Percentiles rank a stretch among this genome's conserved stretches.
Evolutionary conservation across 2,329 filamentous ascomycete species (phyloP).

Genomic region (Sporothrix inflata): DNA sequence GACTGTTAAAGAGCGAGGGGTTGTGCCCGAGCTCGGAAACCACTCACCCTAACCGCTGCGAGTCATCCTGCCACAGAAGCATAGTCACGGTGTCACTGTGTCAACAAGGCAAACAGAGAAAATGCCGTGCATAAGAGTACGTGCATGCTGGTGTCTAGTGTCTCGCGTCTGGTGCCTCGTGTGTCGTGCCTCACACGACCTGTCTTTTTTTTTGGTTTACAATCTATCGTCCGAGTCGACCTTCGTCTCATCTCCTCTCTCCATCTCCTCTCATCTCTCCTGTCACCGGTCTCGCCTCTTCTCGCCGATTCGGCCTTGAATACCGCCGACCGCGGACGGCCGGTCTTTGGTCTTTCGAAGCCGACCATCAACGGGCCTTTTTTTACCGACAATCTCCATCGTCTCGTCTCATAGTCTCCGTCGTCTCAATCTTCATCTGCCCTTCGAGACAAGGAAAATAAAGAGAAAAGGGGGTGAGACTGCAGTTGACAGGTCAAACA

Average conservation of each 20-base stretch:
- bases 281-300: not conserved
- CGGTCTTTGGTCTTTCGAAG: not conserved
- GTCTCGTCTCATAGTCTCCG: not conserved
- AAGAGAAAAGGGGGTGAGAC: not conserved
- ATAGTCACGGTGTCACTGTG: not conserved
- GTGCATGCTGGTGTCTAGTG: not conserved
- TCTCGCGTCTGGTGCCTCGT: not conserved
- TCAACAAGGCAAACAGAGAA: not conserved
- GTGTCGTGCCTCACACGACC: not conserved
- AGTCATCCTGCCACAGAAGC: conserved; percentile 1
- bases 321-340: not conserved
- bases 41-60: not conserved
- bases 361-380: not conserved
- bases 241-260: not conserved
- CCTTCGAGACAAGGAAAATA: not conserved
- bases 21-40: not conserved
- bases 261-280: not conserved
- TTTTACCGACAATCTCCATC: not conserved
- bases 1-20: conserved; percentile 53
- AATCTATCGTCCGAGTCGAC: not conserved
- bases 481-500: no score
- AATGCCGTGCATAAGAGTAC: not conserved
- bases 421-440: no score
- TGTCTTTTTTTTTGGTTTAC: not conserved
- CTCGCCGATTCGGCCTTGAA: not conserved